A percentile compares a stretch with the other conserved stretches of the same genome.
These are phyloP conservation scores for Candida michaelii DNA, from an alignment of 805 yeast species.

Conservation along the genomic window DNA sequence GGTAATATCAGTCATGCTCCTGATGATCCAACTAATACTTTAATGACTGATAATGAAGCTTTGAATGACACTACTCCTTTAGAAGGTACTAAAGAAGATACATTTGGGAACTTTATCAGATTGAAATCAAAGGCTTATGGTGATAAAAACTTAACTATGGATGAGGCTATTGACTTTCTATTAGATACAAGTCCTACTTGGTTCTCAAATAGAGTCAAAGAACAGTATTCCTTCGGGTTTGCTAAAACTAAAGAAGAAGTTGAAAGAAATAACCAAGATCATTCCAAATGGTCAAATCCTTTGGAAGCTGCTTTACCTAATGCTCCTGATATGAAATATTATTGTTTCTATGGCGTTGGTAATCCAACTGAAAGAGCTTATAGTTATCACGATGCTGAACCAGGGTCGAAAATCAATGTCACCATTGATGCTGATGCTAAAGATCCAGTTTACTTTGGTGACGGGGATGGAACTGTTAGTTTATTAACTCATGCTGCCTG, in stretches of 20 bases:
- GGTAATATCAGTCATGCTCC: conserved; percentile 70
- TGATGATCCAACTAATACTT: conserved; percentile 54
- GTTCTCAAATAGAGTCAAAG: conserved; percentile 63
- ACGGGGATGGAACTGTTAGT: conserved; percentile 96
- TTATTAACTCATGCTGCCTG: conserved; percentile 84
- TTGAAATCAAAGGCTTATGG: conserved; percentile 39
- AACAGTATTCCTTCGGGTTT: conserved; percentile 77
- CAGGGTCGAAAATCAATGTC: conserved; percentile 55
- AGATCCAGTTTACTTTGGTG: conserved; percentile 74
- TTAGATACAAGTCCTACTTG: conserved; percentile 69
- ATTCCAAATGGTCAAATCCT: conserved; percentile 90
- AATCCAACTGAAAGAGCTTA: conserved; percentile 95
- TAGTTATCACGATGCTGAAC: conserved; percentile 66
- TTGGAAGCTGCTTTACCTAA: conserved; percentile 87
- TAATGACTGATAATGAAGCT: conserved; percentile 17
- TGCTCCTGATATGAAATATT: conserved; percentile 90
- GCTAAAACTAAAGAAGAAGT: conserved; percentile 64
- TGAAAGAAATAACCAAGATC: conserved; percentile 62
- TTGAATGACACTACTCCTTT: conserved; percentile 18
- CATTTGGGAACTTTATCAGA: conserved; percentile 71
- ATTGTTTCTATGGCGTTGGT: conserved; percentile 93
- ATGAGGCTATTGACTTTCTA: conserved; percentile 65
- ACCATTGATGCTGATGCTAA: conserved; percentile 66
- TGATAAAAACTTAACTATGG: conserved; percentile 58
- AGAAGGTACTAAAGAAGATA: conserved; percentile 29